These are phyloP conservation scores for Kockovaella imperatae DNA, from an alignment of 768 basidiomycete species.

Conservation along the genomic window DNA sequence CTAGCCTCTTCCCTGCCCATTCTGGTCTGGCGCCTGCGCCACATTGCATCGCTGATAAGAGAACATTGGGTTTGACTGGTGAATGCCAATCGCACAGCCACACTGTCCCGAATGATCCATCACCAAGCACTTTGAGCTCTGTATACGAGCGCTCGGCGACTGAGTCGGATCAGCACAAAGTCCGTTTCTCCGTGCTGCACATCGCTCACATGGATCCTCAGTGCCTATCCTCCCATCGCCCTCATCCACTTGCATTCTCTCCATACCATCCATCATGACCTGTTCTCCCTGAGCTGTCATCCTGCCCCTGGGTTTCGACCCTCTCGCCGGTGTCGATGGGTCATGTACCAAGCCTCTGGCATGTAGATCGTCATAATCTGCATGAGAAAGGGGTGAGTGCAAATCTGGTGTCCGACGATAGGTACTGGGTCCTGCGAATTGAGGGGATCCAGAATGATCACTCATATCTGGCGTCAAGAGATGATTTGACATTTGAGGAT, in stretches of 20 bases:
- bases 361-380: too few species aligned
- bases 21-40: constrained; percentile 85
- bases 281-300: not conserved
- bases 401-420: not conserved
- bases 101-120: constrained; percentile 97
- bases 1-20: constrained; percentile 87
- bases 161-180: constrained; percentile 35
- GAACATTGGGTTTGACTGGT: constrained; percentile 80
- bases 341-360: not conserved
- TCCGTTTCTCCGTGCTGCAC: not conserved
- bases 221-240: not conserved
- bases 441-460: not conserved
- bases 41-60: constrained; percentile 90
- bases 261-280: constrained; percentile 3
- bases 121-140: constrained; percentile 90
- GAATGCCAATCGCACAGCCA: constrained; percentile 99
- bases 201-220: not conserved
- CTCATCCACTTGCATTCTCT: constrained; percentile 1
- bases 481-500: not conserved
- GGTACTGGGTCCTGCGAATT: not conserved
- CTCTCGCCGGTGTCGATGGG: not conserved
- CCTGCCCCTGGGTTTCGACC: not conserved
- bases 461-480: not conserved
- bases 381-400: not conserved
- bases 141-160: constrained; percentile 84